A percentile compares a stretch with the other conserved stretches of the same genome.
Conservation (phyloP, 805 yeast genomes). For the Kurtzmaniella cleridarum region DNA sequence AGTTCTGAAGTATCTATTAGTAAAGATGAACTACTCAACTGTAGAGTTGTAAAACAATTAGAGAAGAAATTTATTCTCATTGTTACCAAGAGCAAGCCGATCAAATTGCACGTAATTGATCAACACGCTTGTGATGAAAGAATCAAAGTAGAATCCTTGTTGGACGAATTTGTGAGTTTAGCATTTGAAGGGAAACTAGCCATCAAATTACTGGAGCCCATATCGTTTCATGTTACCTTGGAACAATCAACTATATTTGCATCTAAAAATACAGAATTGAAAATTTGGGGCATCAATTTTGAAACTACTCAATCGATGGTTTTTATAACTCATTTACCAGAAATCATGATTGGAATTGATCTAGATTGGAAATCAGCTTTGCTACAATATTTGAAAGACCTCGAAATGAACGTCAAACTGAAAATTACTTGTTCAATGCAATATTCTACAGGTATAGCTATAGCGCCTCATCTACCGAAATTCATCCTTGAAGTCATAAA, state of each 20-base stretch:
- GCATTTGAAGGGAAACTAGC: conserved; percentile 15
- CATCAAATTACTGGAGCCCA: conserved; percentile 4
- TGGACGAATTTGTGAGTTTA: conserved; percentile 29
- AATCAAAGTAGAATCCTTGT: conserved; percentile 49
- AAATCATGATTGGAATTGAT: conserved; percentile 25
- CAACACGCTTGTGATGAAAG: conserved; percentile 89
- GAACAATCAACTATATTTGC: conserved; percentile 27
- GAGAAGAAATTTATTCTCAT: conserved; percentile 60
- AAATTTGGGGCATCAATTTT: conserved; percentile 42
- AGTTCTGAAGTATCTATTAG: conserved; percentile 6
- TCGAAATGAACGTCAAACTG: conserved; percentile 25
- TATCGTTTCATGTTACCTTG: conserved; percentile 12
- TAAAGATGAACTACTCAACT: conserved; percentile 13
- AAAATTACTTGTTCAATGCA: conserved; percentile 2
- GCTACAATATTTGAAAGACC: conserved; percentile 40
- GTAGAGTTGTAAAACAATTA: conserved; percentile 48
- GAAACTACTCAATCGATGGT: conserved; percentile 7
- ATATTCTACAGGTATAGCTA: not conserved
- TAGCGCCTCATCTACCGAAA: conserved; percentile 38
- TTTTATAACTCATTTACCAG: conserved; percentile 40
- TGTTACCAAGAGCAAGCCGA: conserved; percentile 10
- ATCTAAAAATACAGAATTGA: conserved; percentile 21
- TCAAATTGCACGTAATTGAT: conserved; percentile 46
- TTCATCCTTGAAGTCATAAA: conserved; percentile 46
- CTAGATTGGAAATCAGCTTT: conserved; percentile 31